Evolutionary conservation across 208 protist species (phyloP).

Genomic region (Kentomonas sorsogonicus): DNA sequence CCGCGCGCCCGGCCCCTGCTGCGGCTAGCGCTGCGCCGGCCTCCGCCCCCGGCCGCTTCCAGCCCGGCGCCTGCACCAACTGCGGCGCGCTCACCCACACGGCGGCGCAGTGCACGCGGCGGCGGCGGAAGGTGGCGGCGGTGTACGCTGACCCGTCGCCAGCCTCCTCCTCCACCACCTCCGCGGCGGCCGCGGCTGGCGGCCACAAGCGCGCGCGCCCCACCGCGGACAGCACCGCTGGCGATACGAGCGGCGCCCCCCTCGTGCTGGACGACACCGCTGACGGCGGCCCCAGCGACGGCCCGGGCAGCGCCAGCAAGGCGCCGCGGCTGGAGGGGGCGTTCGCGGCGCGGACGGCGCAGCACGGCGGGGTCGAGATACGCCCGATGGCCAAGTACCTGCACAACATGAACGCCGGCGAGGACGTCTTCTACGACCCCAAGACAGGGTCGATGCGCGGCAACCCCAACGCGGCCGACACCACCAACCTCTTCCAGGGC

Average conservation of each 20-base stretch:
- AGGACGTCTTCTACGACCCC: slow-evolving; percentile 72
- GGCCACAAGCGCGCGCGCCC: not conserved
- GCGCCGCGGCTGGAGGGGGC: not conserved
- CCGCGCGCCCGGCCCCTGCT: slow-evolving; percentile 46
- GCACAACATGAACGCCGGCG: slow-evolving; percentile 60
- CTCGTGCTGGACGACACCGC: slow-evolving; percentile 13
- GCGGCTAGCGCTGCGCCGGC: slow-evolving; percentile 69
- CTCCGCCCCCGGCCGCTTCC: too few relatives aligned
- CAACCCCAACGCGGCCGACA: slow-evolving; percentile 73
- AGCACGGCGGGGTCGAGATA: slow-evolving; percentile 69
- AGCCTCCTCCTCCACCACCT: not conserved
- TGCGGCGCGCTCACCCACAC: slow-evolving; percentile 98
- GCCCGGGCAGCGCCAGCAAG: slow-evolving; percentile 3
- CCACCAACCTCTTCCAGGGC: slow-evolving; percentile 59
- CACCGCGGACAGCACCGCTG: not conserved
- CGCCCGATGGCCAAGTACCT: slow-evolving; percentile 84
- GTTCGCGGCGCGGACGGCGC: slow-evolving; percentile 21
- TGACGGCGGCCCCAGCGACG: slow-evolving; percentile 3
- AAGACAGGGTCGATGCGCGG: slow-evolving; percentile 85
- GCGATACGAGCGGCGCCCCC: too few relatives aligned
- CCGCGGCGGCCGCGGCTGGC: too few relatives aligned
- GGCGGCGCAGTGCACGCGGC: slow-evolving; percentile 92
- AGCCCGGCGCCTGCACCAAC: slow-evolving; percentile 97
- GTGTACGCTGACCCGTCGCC: too few relatives aligned
- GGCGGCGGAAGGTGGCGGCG: slow-evolving; percentile 69